Evolutionary conservation across 176 grass and related monocot species (phyloP), one percentile per base, ranked within the genome.

Genomic region (Zoysia japonica): DNA sequence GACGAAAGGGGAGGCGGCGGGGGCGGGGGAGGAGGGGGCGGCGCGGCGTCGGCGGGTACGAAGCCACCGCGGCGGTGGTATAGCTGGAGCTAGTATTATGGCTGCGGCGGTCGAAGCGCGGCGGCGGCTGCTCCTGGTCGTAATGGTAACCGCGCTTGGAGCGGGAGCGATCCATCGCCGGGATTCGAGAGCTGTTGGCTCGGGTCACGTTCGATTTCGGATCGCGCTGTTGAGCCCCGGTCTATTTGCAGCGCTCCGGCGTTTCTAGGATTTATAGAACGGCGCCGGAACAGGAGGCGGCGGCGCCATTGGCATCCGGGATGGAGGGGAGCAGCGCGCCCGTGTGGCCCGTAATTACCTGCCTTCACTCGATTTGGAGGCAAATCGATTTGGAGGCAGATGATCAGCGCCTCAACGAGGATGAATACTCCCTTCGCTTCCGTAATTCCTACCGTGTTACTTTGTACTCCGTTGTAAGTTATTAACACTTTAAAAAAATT

Each of bases 151-250:
- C 82, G 52, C 91, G 85, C 85, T 94, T 97, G n/a, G 87, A 89
- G 81, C 94, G 89, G 40, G 94, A 94, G 78, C 94, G 91, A 78
- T 97, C 91, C 91, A 94, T 94, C 39, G 61, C 38, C 42, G 19
- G 2, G 65, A 76, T 80, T 76, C 39, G 54, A 10, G 54, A 74
- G 76, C 19, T 39, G 54, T 54, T 59, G 19, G 45, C 39, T 75
- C 53, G 28, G 19, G 43, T 55, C 4, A 64, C 47, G 71, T 84
- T 84, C 70, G 76, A 84, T 62, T 67, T 9, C 50, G 15, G 38
- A 35, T 39, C 36, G 45, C 2, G 69, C 28, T 28, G 28, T 28
- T 28, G 28, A 28, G 28, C 28, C 28, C 28, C 28, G 28, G 28
- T 28, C 28, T 28, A 79, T 88, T 53, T 50, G 50, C 59, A 38